Percentiles rank a stretch among this genome's conserved stretches.
Evolutionary conservation across 164 flowering plant species (phyloP).

Genomic region (Aristolochia fimbriata): DNA sequence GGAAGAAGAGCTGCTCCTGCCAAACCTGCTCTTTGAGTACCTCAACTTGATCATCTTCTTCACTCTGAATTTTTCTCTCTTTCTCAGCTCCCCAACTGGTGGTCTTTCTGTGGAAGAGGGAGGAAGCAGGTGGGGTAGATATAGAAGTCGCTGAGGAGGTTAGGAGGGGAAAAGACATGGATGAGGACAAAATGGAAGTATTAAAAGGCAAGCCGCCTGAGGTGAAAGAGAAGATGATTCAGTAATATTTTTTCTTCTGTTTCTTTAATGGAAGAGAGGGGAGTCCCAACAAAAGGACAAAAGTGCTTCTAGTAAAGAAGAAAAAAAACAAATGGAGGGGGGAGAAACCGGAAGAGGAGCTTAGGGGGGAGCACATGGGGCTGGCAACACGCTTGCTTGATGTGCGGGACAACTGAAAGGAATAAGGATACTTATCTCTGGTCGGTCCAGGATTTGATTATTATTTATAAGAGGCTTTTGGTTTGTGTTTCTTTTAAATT

Average conservation of each 20-base stretch:
- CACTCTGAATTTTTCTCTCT: background rate
- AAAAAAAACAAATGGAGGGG: constrained; percentile 1
- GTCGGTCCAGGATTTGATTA: too few relatives aligned
- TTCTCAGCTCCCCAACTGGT: background rate
- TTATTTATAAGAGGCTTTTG: too few relatives aligned
- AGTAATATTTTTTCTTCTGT: too few relatives aligned
- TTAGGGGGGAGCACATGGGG: constrained; percentile 41
- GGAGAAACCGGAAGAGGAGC: background rate
- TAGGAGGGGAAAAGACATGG: constrained; percentile 1
- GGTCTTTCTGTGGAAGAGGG: background rate
- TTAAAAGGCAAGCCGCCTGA: constrained; percentile 10
- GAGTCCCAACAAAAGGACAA: background rate
- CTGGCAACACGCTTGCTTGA: constrained; percentile 34
- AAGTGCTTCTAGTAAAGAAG: background rate
- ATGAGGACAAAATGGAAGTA: constrained; percentile 9
- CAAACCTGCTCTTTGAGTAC: constrained; percentile 53
- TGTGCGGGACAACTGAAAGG: constrained; percentile 17
- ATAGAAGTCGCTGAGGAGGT: constrained; percentile 12
- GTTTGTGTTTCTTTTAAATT: too few relatives aligned
- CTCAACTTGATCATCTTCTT: constrained; percentile 49
- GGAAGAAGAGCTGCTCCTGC: constrained; percentile 36
- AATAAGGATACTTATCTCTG: background rate
- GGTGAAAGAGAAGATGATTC: background rate
- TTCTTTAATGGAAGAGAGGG: too few relatives aligned
- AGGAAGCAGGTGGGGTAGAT: constrained; percentile 7